Evolutionary conservation across 169 alveolate species (phyloP).

Genomic region (Cryptosporidium parvum): DNA sequence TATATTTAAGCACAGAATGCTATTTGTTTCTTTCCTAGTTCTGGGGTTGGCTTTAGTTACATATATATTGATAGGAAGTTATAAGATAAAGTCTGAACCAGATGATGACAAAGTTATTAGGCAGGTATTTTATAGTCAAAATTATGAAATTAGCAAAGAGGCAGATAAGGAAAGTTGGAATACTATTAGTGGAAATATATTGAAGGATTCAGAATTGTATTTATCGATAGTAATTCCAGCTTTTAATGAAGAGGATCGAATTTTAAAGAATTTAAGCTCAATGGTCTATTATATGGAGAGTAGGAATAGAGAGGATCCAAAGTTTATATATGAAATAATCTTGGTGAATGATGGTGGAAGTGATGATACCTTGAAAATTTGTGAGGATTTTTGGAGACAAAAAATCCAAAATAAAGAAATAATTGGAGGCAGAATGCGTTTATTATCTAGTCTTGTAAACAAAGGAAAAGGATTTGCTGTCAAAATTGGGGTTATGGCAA

Average conservation of each 20-base stretch:
- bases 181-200: neutral
- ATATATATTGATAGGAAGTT: neutral
- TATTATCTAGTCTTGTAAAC: constrained; percentile 80
- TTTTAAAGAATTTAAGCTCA: constrained; percentile 81
- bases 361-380: constrained; percentile 83
- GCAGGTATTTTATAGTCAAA: constrained; percentile 8
- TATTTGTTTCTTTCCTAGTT: neutral
- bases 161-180: neutral
- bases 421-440: constrained; percentile 76
- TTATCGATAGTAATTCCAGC: constrained; percentile 87
- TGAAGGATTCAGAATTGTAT: constrained; percentile 33
- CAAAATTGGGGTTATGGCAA: constrained; percentile 80
- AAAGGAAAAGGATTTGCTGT: constrained; percentile 91
- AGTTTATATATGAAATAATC: constrained; percentile 84
- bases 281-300: constrained; percentile 76
- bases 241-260: constrained; percentile 85
- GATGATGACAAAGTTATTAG: neutral
- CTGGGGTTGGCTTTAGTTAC: neutral
- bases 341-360: constrained; percentile 88
- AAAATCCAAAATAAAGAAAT: constrained; percentile 21
- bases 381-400: constrained; percentile 76
- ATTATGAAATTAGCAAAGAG: neutral
- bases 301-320: constrained; percentile 25
- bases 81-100: neutral
- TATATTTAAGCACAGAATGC: constrained; percentile 1